Conservation (phyloP, 495 filamentous ascomycete genomes). For the Penicillium canariense region DNA sequence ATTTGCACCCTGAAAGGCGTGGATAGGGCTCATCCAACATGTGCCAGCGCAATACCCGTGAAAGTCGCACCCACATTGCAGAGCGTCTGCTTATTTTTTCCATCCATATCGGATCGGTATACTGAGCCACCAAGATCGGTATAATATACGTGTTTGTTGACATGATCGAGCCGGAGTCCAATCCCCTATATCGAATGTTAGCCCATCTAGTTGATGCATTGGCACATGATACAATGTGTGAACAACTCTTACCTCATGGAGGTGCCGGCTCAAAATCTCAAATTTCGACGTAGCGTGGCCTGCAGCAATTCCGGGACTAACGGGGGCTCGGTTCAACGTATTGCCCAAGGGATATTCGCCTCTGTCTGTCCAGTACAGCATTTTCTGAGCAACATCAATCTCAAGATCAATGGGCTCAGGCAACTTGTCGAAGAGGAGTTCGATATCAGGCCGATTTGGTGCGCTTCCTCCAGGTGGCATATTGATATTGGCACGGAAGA, state of each 20-base stretch:
- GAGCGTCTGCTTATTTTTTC: no score
- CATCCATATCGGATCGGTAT: constrained; percentile 46
- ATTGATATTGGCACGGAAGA: constrained; percentile 45
- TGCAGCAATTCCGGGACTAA: no score
- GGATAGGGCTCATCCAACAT: no score
- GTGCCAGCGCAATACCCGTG: no score
- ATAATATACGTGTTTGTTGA: constrained; percentile 39
- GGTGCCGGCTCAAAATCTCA: no score
- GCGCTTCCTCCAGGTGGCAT: constrained; percentile 30
- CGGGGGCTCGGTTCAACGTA: constrained; percentile 25
- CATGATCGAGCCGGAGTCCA: constrained; percentile 44
- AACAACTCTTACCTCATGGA: no score
- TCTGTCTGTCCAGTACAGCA: constrained; percentile 56
- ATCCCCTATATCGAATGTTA: no score
- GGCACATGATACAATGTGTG: no score
- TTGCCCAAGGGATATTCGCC: constrained; percentile 43
- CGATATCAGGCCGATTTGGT: constrained; percentile 38
- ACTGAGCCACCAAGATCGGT: constrained; percentile 49
- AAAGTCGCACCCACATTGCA: no score
- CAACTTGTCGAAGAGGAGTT: constrained; percentile 37
- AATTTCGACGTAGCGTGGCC: no score
- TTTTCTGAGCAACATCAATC: constrained; percentile 36
- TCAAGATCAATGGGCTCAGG: constrained; percentile 58
- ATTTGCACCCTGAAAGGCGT: no score
- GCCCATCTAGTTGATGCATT: no score